Evolutionary conservation across 257 asterid species (phyloP), one percentile per base, ranked within the genome.

Genomic region (Anisodus tanguticus): DNA sequence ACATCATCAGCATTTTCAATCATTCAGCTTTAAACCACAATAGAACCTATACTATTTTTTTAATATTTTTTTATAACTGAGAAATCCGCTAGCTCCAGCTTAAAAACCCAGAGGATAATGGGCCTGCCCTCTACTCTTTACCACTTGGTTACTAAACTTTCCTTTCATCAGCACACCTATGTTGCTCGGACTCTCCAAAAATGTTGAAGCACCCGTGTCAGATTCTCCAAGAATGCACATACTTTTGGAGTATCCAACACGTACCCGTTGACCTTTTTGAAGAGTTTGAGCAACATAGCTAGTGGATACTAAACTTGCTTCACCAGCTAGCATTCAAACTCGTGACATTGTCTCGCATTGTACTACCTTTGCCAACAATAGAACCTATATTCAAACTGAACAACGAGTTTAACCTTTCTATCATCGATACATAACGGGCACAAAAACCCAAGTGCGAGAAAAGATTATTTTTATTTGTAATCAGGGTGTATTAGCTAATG

Each of bases 271-370:
- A 31, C 35, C 35, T 31, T 31, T 31, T 31, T 31, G 35, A 31
- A 31, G 35, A 31, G 35, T 31, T 31, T 31, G 35, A 31, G 35
- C 35, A 31, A 31, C 35, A 31, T 31, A 31, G 35, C 35, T 31
- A 31, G 35, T 54, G 4, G 16, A 12, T 11, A 49, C 81, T 51
- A 74, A 11, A 22, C 60, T 49, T 74, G 60, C 60, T 74, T 51
- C 81, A 49, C 19, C 43, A 74, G 62, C 81, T 11, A 74, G 45
- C 11, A 74, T 74, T 11, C n/a, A 49, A 74, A 51, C 81, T 43
- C 39, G 0, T 53, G 39, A 45, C 9, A n/a, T 41, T 7, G 31
- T 74, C 9, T 49, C 1, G 12, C 59, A 47, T 47, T 2, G 43
- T 74, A 74, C 59, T 47, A 49, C 80, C 60, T 74, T 49, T 51